Evolutionary conservation across 768 basidiomycete genomes (phyloP), one percentile per base, ranked within the genome.

Genomic region (Podaxis carcinomalis): DNA sequence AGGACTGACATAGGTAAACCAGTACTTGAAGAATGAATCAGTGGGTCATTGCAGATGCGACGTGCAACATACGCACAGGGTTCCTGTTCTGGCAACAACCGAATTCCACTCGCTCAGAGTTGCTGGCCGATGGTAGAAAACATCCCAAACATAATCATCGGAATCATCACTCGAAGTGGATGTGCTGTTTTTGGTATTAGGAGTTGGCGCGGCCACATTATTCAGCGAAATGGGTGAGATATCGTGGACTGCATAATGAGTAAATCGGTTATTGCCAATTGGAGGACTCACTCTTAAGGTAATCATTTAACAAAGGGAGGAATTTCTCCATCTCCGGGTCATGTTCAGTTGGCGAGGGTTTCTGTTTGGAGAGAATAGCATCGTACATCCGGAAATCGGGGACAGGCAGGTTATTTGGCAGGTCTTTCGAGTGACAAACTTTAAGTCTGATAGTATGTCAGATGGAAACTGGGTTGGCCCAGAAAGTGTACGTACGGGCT

Each of bases 61-160:
- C 25, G 44, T 47, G 28, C 10, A 62, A 50, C n/a, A 36, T 47
- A 73, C 83, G 54, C 70, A 92, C 90, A 89, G 68, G 0, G 84
- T 91, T 19, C 80, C 91, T 73, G 50, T 83, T 82, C 35, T 51
- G 1, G 77, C 77, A 5, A 76, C 77, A 27, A 67, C 55, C 19
- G 81, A 78, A 57, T 83, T 83, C 80, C 86, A 85, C 71, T 88
- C 85, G 16, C 78, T 78, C 42, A 84, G 70, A 10, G 83, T 79
- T 19, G 80, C 78, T 0, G 87, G 86, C 23, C 85, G 78, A 64
- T 88, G 88, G 65, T 90, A 92, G 68, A 92, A 93, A 21, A 93
- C 83, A 67, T 93, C 91, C 84, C 87, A 92, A 23, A 93, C 91
- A 64, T 90, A 93, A 66, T 92, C 91, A 27, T 52, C 53, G n/a